Evolutionary conservation across 1,139 yeast genomes (phyloP).

Genomic region (Debaryomyces sp.): DNA sequence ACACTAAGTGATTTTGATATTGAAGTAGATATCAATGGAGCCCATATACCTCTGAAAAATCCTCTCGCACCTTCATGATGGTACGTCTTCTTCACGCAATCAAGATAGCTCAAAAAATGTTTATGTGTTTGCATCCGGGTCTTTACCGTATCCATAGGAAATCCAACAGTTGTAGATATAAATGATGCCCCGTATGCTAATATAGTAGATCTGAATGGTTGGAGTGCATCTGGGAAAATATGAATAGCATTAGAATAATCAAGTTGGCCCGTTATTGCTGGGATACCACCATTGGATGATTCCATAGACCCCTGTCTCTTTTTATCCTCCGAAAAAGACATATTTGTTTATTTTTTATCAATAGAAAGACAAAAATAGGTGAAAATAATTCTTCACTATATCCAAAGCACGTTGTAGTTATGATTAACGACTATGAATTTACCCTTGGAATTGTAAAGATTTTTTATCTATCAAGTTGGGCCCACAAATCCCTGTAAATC

Average conservation of each 20-base stretch:
- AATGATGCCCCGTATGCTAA: slow-evolving; percentile 69
- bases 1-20: slow-evolving; percentile 69
- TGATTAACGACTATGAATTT: background rate
- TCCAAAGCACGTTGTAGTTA: background rate
- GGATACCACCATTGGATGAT: slow-evolving; percentile 24
- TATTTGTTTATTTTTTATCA: background rate
- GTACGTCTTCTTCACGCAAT: slow-evolving; percentile 62
- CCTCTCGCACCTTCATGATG: slow-evolving; percentile 68
- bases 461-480: background rate
- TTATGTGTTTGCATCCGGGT: slow-evolving; percentile 82
- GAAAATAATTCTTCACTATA: background rate
- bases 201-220: slow-evolving; percentile 62
- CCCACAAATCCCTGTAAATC: background rate
- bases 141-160: slow-evolving; percentile 82
- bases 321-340: background rate
- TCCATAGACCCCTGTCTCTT: slow-evolving; percentile 11
- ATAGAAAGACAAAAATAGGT: background rate
- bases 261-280: slow-evolving; percentile 48
- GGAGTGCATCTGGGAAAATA: slow-evolving; percentile 50
- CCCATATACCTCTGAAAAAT: slow-evolving; percentile 74
- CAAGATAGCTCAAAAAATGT: slow-evolving; percentile 56
- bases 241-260: slow-evolving; percentile 43
- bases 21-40: slow-evolving; percentile 70
- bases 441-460: background rate
- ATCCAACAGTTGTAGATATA: slow-evolving; percentile 71